Conservation (phyloP, 768 basidiomycete genomes). For the Auriscalpium orientale region DNA sequence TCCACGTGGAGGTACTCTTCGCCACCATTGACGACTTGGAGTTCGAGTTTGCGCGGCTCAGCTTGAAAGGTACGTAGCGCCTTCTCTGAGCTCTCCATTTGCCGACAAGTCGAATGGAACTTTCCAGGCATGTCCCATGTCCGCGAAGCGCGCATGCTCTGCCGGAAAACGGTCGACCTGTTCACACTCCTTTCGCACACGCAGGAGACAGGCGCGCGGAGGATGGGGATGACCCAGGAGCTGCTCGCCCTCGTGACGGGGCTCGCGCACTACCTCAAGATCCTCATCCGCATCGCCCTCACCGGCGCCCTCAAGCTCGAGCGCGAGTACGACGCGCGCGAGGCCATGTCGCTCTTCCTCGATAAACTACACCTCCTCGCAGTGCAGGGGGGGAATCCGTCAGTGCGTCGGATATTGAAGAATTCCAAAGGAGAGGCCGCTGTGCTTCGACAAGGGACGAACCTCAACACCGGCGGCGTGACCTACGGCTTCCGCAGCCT, state of each 20-base stretch:
- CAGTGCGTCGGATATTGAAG: constrained; percentile 69
- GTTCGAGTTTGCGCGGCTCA: constrained; percentile 70
- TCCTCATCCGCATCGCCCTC: constrained; percentile 94
- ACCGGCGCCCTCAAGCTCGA: constrained; percentile 95
- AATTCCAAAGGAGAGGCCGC: constrained; percentile 59
- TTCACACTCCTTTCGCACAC: constrained; percentile 95
- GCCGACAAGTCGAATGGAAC: background rate
- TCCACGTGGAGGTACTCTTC: constrained; percentile 97
- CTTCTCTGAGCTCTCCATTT: background rate
- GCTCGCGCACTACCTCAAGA: constrained; percentile 98
- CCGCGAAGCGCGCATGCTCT: constrained; percentile 95
- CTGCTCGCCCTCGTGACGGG: constrained; percentile 95
- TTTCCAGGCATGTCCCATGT: constrained; percentile 90
- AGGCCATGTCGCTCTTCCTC: constrained; percentile 84
- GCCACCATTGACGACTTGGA: constrained; percentile 96
- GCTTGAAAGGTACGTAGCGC: constrained; percentile 68
- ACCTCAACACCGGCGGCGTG: constrained; percentile 76
- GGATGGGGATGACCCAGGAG: constrained; percentile 97
- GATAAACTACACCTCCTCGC: constrained; percentile 91
- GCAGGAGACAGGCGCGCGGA: constrained; percentile 81
- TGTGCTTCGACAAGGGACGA: constrained; percentile 29
- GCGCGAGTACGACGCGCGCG: constrained; percentile 74
- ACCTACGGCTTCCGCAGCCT: constrained; percentile 91
- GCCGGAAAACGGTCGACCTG: constrained; percentile 97
- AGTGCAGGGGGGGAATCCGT: constrained; percentile 74